Evolutionary conservation across 1,284 basidiomycete species (phyloP), one percentile per base, ranked within the genome.

Genomic region (Pseudozyma flocculosa): DNA sequence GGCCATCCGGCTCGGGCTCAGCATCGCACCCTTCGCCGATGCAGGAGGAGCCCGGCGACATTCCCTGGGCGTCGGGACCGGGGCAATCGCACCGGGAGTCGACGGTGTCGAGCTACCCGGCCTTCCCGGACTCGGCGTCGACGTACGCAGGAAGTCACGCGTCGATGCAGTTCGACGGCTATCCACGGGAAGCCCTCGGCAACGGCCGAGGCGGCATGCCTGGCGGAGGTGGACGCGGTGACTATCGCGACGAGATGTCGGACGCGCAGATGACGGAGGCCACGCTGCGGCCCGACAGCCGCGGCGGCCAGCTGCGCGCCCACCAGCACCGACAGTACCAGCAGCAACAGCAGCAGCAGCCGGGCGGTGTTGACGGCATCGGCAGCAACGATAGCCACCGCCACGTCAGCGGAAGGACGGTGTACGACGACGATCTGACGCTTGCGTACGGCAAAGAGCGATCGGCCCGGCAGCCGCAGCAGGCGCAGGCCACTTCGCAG

Each of bases 71-170:
- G 5, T 47, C 61, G 14, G 51, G 48, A 14, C 45, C 45, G 7
- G 52, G 46, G 2, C 47, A 56, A 10, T 41, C 37, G 40, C 38
- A 22, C 22, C 37, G 64, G 17, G 54, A 58, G 8, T 59, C 48
- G 14, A 48, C 59, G 2, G 45, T 67, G 13, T 65, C 68, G 19
- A 62, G 60, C 26, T 70, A 70, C 40, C 65, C 70, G 1, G 65
- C 68, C 5, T 70, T 72, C 38, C 70, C 70, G 13, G 68, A 72
- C 15, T 71, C 68, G 30, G 70, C 64, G 2, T 72, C 70, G 8
- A 21, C 53, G n/a, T 66, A 70, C 44, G 55, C 54, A 13, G 43
- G 46, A 8, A 67, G 63, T 51, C 56, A 51, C 19, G 43, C 42
- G 38, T 57, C 58, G 24, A 45, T 50, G 4, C 59, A 63, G 7